Base-by-base conservation (phyloP, 495 filamentous ascomycete genomes). In the Penicillium diatomitis region DNA sequence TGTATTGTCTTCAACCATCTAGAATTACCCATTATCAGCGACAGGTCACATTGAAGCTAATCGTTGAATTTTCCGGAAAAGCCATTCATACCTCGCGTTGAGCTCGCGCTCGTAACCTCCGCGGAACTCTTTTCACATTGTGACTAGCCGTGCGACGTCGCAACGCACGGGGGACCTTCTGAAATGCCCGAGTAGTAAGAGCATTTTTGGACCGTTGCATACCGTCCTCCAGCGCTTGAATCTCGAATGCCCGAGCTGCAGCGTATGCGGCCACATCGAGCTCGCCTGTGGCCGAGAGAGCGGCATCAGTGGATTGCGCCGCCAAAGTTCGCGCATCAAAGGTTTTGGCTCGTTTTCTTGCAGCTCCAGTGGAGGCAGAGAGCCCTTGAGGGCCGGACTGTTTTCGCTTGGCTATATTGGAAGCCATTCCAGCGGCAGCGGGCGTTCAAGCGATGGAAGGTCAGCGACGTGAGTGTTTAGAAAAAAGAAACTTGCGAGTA, bases 51-150 rank as follows among this genome's bases (percentile, higher is more conserved):
- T 44, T 10, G 4, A 41, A 3, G 7, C 20, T 8, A 44, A 27
- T 32, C 8, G 37, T 29, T 1, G 5, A 33, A 39, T 9, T 35
- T 34, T 32, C 6, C 6, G 44, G 20, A 30, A 8, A 6, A 44
- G 29, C 38, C 38, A 59, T 58, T 20, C 20, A 41, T 65, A 83
- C 80, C 74, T 98, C 92, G 59, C 75, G 77, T 55, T 70, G 79
- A 2, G 87, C 89, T 57, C 86, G 74, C 29, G 60, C 69, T 49
- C 83, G 77, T 54, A 98, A 68, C 53, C 86, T 72, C 57, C 81
- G 86, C 29, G 92, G 92, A n/a, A 98, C 84, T 45, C 82, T 78
- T 67, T 94, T 95, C 38, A 86, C 84, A 79, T 97, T 95, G 65
- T 98, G 92, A 63, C 88, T 94, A 20, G 90, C 92, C 0, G 92